These are phyloP conservation scores for Jamesozyma jinghongensis DNA, from an alignment of 805 yeast genomes.

Conservation along the genomic window DNA sequence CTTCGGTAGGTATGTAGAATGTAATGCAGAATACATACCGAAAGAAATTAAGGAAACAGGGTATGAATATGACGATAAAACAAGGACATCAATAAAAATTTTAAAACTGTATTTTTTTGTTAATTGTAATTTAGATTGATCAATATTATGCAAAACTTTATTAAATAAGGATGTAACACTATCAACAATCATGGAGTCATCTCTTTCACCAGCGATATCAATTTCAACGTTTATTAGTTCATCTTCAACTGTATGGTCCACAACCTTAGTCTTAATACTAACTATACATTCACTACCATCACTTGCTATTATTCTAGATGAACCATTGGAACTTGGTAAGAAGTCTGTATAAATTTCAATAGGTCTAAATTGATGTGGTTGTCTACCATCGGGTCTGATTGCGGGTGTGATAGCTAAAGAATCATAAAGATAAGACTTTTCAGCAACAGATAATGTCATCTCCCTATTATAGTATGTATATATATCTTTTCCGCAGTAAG, in stretches of 20 bases:
- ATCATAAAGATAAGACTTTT: slow-evolving; percentile 64
- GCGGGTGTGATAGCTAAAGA: slow-evolving; percentile 54
- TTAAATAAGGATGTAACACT: slow-evolving; percentile 52
- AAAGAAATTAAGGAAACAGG: slow-evolving; percentile 76
- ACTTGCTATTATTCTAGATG: slow-evolving; percentile 72
- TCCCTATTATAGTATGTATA: neutral
- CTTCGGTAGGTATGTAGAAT: slow-evolving; percentile 66
- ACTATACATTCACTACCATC: slow-evolving; percentile 94
- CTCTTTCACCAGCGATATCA: slow-evolving; percentile 72
- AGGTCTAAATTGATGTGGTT: slow-evolving; percentile 69
- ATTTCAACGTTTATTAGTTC: slow-evolving; percentile 66
- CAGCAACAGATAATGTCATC: slow-evolving; percentile 70
- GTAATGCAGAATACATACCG: slow-evolving; percentile 72
- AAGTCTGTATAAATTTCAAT: slow-evolving; percentile 74
- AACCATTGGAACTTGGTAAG: slow-evolving; percentile 84
- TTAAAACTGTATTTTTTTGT: slow-evolving; percentile 71
- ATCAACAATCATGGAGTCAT: slow-evolving; percentile 61
- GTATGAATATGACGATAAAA: slow-evolving; percentile 66
- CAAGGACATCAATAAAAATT: slow-evolving; percentile 69
- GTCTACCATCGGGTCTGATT: slow-evolving; percentile 80
- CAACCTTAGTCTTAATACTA: slow-evolving; percentile 81
- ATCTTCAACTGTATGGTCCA: slow-evolving; percentile 36
- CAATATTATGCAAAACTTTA: slow-evolving; percentile 33
- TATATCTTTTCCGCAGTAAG: no score
- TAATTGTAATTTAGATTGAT: slow-evolving; percentile 44